Evolutionary conservation across 192 early-diverging fungal genomes (phyloP).

Genomic region (Backusella luteola): DNA sequence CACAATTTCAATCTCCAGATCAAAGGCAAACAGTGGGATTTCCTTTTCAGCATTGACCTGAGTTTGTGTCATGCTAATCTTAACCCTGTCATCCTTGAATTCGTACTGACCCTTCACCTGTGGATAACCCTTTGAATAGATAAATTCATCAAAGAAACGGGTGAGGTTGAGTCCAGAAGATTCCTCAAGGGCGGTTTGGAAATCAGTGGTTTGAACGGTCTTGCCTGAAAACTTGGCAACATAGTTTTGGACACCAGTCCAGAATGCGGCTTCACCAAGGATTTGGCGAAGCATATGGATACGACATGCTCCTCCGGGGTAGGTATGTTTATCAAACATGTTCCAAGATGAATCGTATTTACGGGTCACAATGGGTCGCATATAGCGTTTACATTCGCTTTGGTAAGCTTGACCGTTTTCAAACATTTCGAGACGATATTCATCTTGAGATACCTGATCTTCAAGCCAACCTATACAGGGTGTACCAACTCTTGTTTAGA

Average conservation of each 20-base stretch:
- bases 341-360: slow-evolving; percentile 50
- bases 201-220: slow-evolving; percentile 52
- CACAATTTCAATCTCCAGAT: slow-evolving; percentile 42
- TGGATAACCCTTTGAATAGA: slow-evolving; percentile 62
- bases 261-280: slow-evolving; percentile 51
- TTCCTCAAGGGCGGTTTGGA: slow-evolving; percentile 49
- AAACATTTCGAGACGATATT: slow-evolving; percentile 33
- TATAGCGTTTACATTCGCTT: slow-evolving; percentile 21
- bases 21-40: slow-evolving; percentile 46
- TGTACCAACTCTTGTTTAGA: neutral
- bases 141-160: slow-evolving; percentile 67
- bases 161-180: slow-evolving; percentile 57
- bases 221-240: slow-evolving; percentile 37
- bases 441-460: slow-evolving; percentile 40
- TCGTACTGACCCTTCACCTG: slow-evolving; percentile 53
- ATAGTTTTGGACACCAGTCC: slow-evolving; percentile 45
- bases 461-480: slow-evolving; percentile 24
- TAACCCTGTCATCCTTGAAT: slow-evolving; percentile 54
- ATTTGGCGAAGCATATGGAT: slow-evolving; percentile 51
- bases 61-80: slow-evolving; percentile 52
- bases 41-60: slow-evolving; percentile 33
- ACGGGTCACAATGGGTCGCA: slow-evolving; percentile 48
- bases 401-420: slow-evolving; percentile 26
- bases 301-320: slow-evolving; percentile 51
- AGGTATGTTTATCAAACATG: slow-evolving; percentile 54